Percentiles rank a stretch among this genome's conserved stretches.
phyloP scores from a whole-genome alignment of 148 eudicot genomes.

The Rhododendron simsii region DNA sequence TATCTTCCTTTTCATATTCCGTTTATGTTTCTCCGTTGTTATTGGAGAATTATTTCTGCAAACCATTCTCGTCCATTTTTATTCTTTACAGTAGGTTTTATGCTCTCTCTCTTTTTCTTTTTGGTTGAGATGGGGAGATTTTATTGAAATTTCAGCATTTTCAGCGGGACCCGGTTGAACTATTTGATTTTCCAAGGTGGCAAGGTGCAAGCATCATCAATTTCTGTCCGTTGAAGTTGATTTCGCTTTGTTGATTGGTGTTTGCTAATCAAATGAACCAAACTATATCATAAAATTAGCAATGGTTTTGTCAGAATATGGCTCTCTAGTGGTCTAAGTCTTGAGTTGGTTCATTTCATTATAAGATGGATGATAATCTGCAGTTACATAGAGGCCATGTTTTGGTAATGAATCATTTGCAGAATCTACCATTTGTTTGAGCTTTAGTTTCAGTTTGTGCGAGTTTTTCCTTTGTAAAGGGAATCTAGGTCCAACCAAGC shows the following conservation, averaged over 20 bases:
- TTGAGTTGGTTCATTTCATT: not conserved
- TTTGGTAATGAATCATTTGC: not conserved
- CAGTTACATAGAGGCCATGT: not conserved
- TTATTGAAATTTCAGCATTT: not conserved
- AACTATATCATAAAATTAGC: not conserved
- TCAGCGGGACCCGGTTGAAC: not conserved
- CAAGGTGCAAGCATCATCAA: not conserved
- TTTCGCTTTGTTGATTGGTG: not conserved
- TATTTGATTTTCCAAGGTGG: not conserved
- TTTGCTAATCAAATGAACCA: not conserved
- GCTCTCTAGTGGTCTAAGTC: not conserved
- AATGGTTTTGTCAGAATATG: not conserved
- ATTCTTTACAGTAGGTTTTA: not conserved
- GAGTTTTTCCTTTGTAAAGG: not conserved
- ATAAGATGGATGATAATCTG: not conserved
- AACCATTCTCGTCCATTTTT: not conserved
- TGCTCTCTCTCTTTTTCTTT: not conserved
- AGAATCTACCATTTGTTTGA: not conserved
- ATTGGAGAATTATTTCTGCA: not conserved
- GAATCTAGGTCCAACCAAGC: not conserved
- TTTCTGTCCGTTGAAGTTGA: not conserved
- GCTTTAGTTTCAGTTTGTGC: not conserved
- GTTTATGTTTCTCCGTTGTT: not conserved
- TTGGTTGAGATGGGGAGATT: not conserved
- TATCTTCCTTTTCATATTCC: conserved; percentile 12